These are phyloP conservation scores for Saccharum spontaneum DNA, from an alignment of 176 grass and related monocot species.

Conservation along the genomic window DNA sequence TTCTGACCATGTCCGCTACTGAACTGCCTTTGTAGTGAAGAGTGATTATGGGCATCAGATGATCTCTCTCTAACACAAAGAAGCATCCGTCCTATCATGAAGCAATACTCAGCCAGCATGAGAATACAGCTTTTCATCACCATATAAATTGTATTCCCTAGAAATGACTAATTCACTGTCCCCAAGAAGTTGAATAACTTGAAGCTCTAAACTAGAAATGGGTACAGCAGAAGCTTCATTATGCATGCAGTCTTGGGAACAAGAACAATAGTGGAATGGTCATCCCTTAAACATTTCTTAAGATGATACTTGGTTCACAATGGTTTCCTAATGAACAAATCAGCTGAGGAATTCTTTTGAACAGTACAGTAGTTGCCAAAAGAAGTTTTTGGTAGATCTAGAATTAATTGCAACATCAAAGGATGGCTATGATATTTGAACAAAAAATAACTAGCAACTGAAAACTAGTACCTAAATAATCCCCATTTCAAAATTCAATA, in stretches of 20 bases:
- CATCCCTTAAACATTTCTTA: not conserved
- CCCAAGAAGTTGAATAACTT: not conserved
- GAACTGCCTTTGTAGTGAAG: slow-evolving; percentile 87
- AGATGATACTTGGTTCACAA: not conserved
- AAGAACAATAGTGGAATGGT: not conserved
- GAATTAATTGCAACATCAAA: not conserved
- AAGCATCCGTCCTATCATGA: slow-evolving; percentile 74
- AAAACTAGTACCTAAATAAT: slow-evolving; percentile 1
- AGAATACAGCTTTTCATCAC: slow-evolving; percentile 1
- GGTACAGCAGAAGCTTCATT: not conserved
- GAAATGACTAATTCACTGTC: not conserved
- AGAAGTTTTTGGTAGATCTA: not conserved
- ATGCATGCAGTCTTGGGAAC: not conserved
- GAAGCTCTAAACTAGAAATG: not conserved
- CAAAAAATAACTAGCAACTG: not conserved
- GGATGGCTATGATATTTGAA: not conserved
- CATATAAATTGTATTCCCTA: not conserved
- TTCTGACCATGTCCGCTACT: slow-evolving; percentile 74
- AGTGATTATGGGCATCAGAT: slow-evolving; percentile 66
- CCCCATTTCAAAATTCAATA: slow-evolving; percentile 24
- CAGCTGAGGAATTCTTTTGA: not conserved
- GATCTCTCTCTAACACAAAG: slow-evolving; percentile 88
- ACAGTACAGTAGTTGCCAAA: not conserved
- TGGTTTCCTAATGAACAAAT: not conserved
- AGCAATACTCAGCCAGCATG: not conserved